These are phyloP conservation scores for Scleromitrula shiraiana DNA, from an alignment of 2,329 filamentous ascomycete species.

Conservation along the genomic window DNA sequence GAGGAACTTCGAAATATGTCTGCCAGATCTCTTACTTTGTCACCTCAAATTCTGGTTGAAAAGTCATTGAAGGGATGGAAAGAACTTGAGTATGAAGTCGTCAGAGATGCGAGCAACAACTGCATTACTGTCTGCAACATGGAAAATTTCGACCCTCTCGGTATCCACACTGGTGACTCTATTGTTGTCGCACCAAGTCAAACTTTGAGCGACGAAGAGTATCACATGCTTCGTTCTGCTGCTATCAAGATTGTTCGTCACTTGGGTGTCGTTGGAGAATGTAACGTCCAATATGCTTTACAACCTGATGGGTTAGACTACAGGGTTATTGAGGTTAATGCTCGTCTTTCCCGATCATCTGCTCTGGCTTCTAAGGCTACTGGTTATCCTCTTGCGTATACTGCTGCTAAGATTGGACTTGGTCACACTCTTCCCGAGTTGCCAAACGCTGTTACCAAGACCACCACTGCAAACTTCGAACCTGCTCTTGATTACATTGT, in stretches of 20 bases:
- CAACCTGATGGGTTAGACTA: constrained; percentile 97
- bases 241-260: constrained; percentile 98
- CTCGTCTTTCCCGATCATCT: constrained; percentile 93
- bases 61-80: constrained; percentile 99
- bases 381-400: constrained; percentile 94
- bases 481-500: constrained; percentile 96
- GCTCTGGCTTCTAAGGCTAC: constrained; percentile 97
- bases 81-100: constrained; percentile 97
- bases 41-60: constrained; percentile 94
- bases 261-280: constrained; percentile 94
- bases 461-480: constrained; percentile 97
- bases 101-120: constrained; percentile 95
- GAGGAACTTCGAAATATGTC: constrained; percentile 93
- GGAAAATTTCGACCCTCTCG: constrained; percentile 97
- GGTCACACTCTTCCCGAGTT: constrained; percentile 92
- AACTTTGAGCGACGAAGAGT: constrained; percentile 96
- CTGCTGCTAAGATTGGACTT: constrained; percentile 94
- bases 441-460: constrained; percentile 96
- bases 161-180: constrained; percentile 96
- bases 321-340: constrained; percentile 97
- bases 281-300: constrained; percentile 96
- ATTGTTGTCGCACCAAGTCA: constrained; percentile 97
- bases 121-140: constrained; percentile 99
- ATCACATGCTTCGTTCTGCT: constrained; percentile 96
- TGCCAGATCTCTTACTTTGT: constrained; percentile 83